Percentiles rank a stretch among this genome's conserved stretches.
Evolutionary conservation across 805 yeast genomes (phyloP).

Genomic region (Jamesozyma rosinii): DNA sequence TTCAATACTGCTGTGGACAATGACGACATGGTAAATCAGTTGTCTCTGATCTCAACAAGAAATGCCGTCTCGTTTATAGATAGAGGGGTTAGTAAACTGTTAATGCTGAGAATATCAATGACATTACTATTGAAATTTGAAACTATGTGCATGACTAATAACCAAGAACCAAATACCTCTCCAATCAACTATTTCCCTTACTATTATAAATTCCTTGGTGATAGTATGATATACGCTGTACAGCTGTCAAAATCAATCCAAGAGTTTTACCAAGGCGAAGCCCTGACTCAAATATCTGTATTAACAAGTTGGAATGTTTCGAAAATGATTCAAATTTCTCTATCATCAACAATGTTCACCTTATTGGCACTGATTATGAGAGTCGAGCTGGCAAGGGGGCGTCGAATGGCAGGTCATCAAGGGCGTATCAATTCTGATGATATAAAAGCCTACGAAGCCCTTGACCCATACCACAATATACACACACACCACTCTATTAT

Average conservation of each 20-base stretch:
- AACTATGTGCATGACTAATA: slow-evolving; percentile 1
- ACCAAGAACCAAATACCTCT: background rate
- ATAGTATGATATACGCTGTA: slow-evolving; percentile 2
- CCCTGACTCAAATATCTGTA: slow-evolving; percentile 10
- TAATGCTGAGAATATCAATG: slow-evolving; percentile 20
- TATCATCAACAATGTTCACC: slow-evolving; percentile 20
- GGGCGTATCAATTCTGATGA: background rate
- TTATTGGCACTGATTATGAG: slow-evolving; percentile 20
- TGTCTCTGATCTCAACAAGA: slow-evolving; percentile 7
- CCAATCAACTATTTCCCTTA: slow-evolving; percentile 8
- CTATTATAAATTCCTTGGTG: slow-evolving; percentile 16
- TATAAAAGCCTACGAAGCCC: background rate
- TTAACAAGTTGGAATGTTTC: slow-evolving; percentile 18
- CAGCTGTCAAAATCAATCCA: slow-evolving; percentile 8
- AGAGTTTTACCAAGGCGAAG: slow-evolving; percentile 17
- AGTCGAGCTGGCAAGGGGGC: slow-evolving; percentile 5
- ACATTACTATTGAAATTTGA: slow-evolving; percentile 27
- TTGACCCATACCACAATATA: slow-evolving; percentile 5
- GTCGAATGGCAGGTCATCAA: slow-evolving; percentile 2
- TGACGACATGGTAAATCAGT: slow-evolving; percentile 3
- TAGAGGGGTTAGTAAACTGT: slow-evolving; percentile 17
- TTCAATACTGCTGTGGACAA: background rate
- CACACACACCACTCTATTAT: background rate
- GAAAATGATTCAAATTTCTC: slow-evolving; percentile 21
- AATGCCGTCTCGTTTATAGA: slow-evolving; percentile 17